Evolutionary conservation across 1,284 basidiomycete genomes (phyloP).

Genomic region (Filobasidium uniguttulatum): DNA sequence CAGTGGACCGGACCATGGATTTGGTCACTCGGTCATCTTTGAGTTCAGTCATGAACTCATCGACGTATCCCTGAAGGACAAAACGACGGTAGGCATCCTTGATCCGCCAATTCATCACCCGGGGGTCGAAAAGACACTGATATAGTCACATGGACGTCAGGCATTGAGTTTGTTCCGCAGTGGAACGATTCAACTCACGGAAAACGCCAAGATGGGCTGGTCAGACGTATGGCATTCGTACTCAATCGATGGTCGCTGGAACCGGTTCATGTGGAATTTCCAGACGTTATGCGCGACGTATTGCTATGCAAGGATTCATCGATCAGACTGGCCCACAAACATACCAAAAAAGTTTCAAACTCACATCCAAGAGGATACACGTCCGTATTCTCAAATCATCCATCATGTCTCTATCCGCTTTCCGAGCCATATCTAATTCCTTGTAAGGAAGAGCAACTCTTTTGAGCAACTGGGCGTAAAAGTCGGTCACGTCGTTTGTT

Average conservation of each 20-base stretch:
- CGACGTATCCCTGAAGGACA: conserved; percentile 26
- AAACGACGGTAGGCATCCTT: conserved; percentile 38
- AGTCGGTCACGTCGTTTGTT: conserved; percentile 84
- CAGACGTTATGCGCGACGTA: conserved; percentile 77
- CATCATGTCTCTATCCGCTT: conserved; percentile 76
- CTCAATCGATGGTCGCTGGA: conserved; percentile 64
- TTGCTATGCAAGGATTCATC: conserved; percentile 40
- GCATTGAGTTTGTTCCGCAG: not conserved
- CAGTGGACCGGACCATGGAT: conserved; percentile 63
- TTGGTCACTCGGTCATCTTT: conserved; percentile 22
- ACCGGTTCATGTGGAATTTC: conserved; percentile 72
- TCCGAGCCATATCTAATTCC: conserved; percentile 57
- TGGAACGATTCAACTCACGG: conserved; percentile 44
- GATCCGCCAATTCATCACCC: conserved; percentile 67
- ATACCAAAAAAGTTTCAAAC: conserved; percentile 14
- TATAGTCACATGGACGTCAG: not conserved
- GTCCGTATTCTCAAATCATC: conserved; percentile 72
- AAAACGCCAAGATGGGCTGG: conserved; percentile 86
- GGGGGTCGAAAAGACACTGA: conserved; percentile 82
- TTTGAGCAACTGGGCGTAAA: conserved; percentile 65
- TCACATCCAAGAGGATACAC: conserved; percentile 72
- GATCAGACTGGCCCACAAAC: not conserved
- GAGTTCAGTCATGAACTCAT: conserved; percentile 34
- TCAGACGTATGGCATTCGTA: conserved; percentile 87
- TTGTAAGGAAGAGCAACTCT: conserved; percentile 79